These are phyloP conservation scores for Chernovozyma aurita DNA, from an alignment of 1,139 yeast genomes.

Conservation along the genomic window DNA sequence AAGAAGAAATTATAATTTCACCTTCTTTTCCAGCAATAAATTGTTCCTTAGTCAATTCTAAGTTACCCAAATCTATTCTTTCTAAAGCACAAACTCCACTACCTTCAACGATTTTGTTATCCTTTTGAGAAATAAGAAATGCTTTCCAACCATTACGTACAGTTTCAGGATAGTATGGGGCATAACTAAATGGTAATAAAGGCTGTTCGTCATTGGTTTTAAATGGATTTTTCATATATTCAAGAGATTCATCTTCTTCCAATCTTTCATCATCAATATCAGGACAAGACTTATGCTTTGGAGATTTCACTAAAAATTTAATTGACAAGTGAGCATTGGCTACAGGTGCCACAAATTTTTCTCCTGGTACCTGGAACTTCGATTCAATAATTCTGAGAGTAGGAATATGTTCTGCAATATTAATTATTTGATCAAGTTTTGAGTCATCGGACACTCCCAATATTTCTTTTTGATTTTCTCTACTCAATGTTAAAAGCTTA, in stretches of 20 bases:
- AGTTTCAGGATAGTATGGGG: constrained; percentile 70
- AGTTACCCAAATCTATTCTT: constrained; percentile 52
- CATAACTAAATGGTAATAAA: constrained; percentile 52
- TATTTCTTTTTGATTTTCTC: constrained; percentile 50
- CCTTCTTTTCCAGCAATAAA: constrained; percentile 41
- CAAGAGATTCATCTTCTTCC: constrained; percentile 51
- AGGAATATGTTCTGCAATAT: constrained; percentile 67
- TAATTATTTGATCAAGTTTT: constrained; percentile 45
- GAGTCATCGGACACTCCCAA: constrained; percentile 51
- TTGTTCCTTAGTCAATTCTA: constrained; percentile 45
- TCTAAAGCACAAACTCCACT: constrained; percentile 52
- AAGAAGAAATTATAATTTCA: constrained; percentile 58
- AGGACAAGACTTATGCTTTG: constrained; percentile 58
- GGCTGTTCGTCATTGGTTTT: constrained; percentile 61
- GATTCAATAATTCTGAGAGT: constrained; percentile 65
- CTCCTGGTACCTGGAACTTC: constrained; percentile 86
- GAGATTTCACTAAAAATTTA: constrained; percentile 72
- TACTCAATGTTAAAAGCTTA: constrained; percentile 55
- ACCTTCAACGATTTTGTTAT: constrained; percentile 68
- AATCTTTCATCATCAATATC: constrained; percentile 37
- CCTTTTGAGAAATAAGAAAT: constrained; percentile 65
- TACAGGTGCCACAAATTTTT: constrained; percentile 65
- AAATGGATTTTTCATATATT: constrained; percentile 68
- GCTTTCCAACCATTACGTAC: constrained; percentile 63
- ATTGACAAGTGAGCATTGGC: constrained; percentile 72